phyloP scores from a whole-genome alignment of 2,329 filamentous ascomycete genomes.

The Coniosporium tulheliwenetii region DNA sequence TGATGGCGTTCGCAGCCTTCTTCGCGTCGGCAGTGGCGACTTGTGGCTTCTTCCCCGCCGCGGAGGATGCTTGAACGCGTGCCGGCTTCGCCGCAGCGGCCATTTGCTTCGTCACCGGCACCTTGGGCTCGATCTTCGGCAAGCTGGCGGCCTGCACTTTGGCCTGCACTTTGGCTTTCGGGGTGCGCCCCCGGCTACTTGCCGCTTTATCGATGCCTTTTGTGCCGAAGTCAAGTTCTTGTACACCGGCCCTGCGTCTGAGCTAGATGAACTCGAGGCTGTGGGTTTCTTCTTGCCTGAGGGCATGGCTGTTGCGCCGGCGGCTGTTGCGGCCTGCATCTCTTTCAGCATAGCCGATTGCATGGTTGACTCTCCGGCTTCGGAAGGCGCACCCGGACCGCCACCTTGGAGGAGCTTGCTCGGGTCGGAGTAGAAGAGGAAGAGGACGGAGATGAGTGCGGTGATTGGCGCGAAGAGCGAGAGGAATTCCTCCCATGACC shows the following conservation, averaged over 20 bases:
- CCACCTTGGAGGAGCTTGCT: conserved; percentile 6
- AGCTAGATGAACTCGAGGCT: neutral
- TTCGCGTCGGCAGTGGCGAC: neutral
- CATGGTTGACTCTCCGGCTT: conserved; percentile 17
- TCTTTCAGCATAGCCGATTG: conserved; percentile 12
- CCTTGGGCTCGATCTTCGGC: neutral
- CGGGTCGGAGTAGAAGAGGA: conserved; percentile 23
- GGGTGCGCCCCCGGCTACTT: no score
- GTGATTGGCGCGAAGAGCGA: conserved; percentile 36
- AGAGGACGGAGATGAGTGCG: conserved; percentile 31
- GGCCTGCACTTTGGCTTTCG: neutral
- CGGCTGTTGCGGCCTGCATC: conserved; percentile 14
- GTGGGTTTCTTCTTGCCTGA: neutral
- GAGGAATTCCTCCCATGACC: conserved; percentile 34
- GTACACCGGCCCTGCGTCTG: neutral
- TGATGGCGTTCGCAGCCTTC: neutral
- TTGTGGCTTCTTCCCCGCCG: neutral
- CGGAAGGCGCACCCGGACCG: neutral
- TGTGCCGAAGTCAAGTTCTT: no score
- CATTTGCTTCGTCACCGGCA: neutral
- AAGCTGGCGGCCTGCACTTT: neutral
- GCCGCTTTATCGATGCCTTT: no score
- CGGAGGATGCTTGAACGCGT: neutral
- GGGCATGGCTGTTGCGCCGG: conserved; percentile 6
- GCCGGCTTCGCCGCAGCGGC: neutral